phyloP scores from a whole-genome alignment of 2,329 filamentous ascomycete genomes.

The Mycosphaerella sp. region DNA sequence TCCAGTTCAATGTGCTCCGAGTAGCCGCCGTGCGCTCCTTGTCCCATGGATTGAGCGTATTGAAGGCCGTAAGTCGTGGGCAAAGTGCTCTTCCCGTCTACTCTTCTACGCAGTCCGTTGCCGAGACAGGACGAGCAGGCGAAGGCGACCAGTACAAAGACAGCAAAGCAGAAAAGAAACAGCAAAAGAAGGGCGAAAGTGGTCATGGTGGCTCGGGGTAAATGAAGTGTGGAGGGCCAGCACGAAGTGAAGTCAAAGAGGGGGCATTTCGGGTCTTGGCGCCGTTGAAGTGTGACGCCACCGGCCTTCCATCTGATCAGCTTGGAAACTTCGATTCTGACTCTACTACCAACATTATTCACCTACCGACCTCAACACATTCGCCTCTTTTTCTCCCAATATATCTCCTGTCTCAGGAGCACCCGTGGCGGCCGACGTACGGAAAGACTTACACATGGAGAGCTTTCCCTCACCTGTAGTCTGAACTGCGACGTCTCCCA shows the following conservation, averaged over 20 bases:
- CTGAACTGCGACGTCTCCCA: constrained; percentile 14
- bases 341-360: neutral
- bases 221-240: neutral
- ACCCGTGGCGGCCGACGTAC: constrained; percentile 14
- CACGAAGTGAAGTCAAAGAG: neutral
- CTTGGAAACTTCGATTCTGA: neutral
- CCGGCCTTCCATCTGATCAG: neutral
- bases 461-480: constrained; percentile 31
- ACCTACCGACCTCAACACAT: neutral
- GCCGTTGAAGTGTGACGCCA: neutral
- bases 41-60: constrained; percentile 51
- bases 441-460: constrained; percentile 27
- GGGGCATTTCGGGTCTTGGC: constrained; percentile 2
- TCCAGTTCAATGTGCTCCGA: constrained; percentile 60
- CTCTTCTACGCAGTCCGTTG: constrained; percentile 44
- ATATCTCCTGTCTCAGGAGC: constrained; percentile 2
- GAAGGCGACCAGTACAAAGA: constrained; percentile 41
- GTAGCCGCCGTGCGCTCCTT: constrained; percentile 47
- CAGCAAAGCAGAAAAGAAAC: constrained; percentile 21
- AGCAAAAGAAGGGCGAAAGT: constrained; percentile 21
- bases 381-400: neutral
- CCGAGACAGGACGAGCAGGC: constrained; percentile 52
- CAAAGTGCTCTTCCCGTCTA: constrained; percentile 38
- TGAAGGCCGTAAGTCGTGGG: constrained; percentile 47
- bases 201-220: constrained; percentile 15